Evolutionary conservation across 768 basidiomycete genomes (phyloP), one percentile per base, ranked within the genome.

Genomic region (Scleroderma bovista): DNA sequence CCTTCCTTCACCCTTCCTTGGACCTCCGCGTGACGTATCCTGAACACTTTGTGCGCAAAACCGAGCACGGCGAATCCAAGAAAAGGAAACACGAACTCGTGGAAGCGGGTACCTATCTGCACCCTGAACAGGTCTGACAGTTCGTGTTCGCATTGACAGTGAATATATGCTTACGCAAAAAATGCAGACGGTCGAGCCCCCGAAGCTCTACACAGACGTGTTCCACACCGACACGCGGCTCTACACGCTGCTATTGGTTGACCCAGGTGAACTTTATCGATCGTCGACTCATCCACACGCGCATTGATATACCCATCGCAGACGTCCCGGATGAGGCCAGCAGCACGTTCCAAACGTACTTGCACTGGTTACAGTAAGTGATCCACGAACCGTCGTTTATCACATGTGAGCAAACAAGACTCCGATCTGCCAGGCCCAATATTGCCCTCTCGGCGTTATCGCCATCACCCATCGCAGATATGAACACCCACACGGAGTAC

Each of bases 181-280:
- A 15, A 39, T 43, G 34, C 6, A 53, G 87, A 94, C 91, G 1
- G 58, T 76, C 6, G 64, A 72, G 50, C 79, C 79, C 2, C 89
- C 92, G 2, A 72, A 69, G 50, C 57, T 96, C 5, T 80, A 78
- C 54, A 80, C 81, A 5, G 89, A 84, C 47, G 82, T 86, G 1
- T 95, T 89, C 75, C 89, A 95, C 66, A 69, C 78, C 1, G 89
- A 93, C 52, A 77, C 80, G 17, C 77, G 87, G 26, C 69, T 89
- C 6, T 96, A 96, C 67, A 96, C 94, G 0, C 71, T 99, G 55
- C 64, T 99, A 32, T 81, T 99, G 67, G 71, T 97, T 41, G 94
- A 97, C 65, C 84, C 86, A 46, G 93, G 90, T 86, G 51, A 51
- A 71, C 56, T 20, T 79, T 54, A 42, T 70, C 57, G 10, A 17